Evolutionary conservation across 305 asterid genomes (phyloP).

Genomic region (Rubia tinctorum): DNA sequence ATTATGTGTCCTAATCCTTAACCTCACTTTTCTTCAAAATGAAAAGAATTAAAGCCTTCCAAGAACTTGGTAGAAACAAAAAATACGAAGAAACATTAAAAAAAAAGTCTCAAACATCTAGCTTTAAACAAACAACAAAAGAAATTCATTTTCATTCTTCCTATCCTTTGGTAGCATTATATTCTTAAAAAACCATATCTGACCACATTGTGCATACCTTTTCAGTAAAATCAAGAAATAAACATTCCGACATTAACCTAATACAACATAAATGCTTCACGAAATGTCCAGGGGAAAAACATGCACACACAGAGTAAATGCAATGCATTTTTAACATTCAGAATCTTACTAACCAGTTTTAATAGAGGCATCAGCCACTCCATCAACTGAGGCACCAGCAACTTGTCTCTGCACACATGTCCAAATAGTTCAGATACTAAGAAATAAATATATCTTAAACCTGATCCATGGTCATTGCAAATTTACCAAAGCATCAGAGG

Average conservation of each 20-base stretch:
- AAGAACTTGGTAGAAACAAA: neutral
- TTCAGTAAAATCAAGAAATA: neutral
- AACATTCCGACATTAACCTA: too few species aligned
- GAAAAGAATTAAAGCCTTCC: too few species aligned
- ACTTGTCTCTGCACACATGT: slow-evolving; percentile 75
- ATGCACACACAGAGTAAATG: neutral
- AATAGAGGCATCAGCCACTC: slow-evolving; percentile 67
- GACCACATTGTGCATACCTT: neutral
- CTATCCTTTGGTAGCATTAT: neutral
- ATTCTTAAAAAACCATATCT: neutral
- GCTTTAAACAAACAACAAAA: neutral
- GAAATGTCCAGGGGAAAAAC: neutral
- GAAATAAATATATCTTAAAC: slow-evolving; percentile 2
- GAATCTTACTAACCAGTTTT: slow-evolving; percentile 63
- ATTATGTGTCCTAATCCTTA: neutral
- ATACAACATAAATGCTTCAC: neutral
- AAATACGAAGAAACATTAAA: neutral
- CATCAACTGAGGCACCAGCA: slow-evolving; percentile 27
- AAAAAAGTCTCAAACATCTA: neutral
- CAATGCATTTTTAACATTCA: neutral
- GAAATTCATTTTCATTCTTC: neutral
- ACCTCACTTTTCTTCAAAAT: neutral
- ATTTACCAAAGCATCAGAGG: slow-evolving; percentile 92
- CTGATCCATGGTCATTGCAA: slow-evolving; percentile 3
- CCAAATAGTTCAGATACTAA: slow-evolving; percentile 13